Conservation (phyloP, 306 rosid species). For the Citrullus mucosospermus region DNA sequence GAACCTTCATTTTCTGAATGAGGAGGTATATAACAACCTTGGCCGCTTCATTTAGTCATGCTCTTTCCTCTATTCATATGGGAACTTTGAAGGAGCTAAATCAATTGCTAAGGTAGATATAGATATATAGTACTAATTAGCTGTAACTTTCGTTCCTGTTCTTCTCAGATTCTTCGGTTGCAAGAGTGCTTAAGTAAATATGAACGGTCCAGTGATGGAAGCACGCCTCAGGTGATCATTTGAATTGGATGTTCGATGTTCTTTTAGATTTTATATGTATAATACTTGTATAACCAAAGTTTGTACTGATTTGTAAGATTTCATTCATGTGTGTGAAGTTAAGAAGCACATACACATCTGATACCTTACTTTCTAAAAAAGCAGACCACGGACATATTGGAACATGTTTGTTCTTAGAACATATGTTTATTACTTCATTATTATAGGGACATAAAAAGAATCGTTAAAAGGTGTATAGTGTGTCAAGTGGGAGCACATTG, state of each 20-base stretch:
- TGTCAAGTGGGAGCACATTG: background rate
- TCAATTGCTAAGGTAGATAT: background rate
- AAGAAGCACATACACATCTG: background rate
- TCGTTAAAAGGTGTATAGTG: background rate
- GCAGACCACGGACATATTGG: background rate
- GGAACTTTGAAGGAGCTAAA: background rate
- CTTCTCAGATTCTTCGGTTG: slow-evolving; percentile 71
- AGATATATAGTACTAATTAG: background rate
- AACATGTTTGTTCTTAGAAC: background rate
- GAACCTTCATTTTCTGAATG: slow-evolving; percentile 94
- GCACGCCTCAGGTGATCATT: slow-evolving; percentile 75
- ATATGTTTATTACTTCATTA: background rate
- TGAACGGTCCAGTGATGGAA: slow-evolving; percentile 74
- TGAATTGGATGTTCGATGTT: background rate
- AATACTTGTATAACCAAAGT: background rate
- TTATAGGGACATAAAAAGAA: background rate
- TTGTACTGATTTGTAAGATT: background rate
- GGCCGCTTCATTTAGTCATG: background rate
- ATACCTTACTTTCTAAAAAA: background rate
- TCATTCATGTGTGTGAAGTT: background rate
- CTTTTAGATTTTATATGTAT: background rate
- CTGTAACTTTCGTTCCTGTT: slow-evolving; percentile 6
- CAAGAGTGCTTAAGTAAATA: slow-evolving; percentile 88
- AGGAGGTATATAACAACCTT: slow-evolving; percentile 54
- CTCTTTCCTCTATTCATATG: background rate